These are phyloP conservation scores for Hyphopichia pseudoburtonii DNA, from an alignment of 1,139 yeast species.

Conservation along the genomic window DNA sequence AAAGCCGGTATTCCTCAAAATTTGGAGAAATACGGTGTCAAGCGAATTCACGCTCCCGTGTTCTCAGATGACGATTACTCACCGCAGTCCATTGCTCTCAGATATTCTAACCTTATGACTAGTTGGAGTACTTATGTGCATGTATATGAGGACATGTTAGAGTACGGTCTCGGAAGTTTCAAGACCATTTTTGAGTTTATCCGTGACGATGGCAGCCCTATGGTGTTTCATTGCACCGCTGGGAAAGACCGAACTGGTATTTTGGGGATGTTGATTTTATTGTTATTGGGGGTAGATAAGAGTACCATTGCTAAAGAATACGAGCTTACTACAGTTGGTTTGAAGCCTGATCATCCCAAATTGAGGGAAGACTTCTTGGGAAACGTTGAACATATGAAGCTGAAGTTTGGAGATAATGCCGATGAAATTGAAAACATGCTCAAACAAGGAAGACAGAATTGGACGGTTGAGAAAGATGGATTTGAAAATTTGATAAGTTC, in stretches of 20 bases:
- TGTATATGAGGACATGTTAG: conserved; percentile 63
- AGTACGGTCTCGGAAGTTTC: conserved; percentile 47
- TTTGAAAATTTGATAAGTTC: conserved; percentile 62
- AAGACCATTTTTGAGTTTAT: conserved; percentile 51
- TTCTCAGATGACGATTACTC: conserved; percentile 57
- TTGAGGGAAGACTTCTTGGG: conserved; percentile 35
- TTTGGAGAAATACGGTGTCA: conserved; percentile 42
- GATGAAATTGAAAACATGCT: conserved; percentile 29
- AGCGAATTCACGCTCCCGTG: conserved; percentile 60
- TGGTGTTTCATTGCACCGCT: conserved; percentile 78
- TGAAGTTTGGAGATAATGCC: conserved; percentile 23
- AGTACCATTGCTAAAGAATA: conserved; percentile 65
- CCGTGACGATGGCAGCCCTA: conserved; percentile 47
- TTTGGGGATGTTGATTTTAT: conserved; percentile 63
- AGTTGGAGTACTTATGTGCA: conserved; percentile 64
- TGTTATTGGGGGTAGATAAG: conserved; percentile 63
- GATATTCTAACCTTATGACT: conserved; percentile 57
- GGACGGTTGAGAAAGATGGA: conserved; percentile 48
- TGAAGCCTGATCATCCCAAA: conserved; percentile 47
- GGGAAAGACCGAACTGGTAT: conserved; percentile 89
- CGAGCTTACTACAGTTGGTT: conserved; percentile 70
- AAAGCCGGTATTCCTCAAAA: conserved; percentile 47
- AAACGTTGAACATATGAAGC: conserved; percentile 28
- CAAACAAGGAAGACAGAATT: conserved; percentile 35
- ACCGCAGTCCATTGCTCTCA: conserved; percentile 62